Conservation (phyloP, 1,139 yeast genomes). For the Suzukiozyma palmioleophila region DNA sequence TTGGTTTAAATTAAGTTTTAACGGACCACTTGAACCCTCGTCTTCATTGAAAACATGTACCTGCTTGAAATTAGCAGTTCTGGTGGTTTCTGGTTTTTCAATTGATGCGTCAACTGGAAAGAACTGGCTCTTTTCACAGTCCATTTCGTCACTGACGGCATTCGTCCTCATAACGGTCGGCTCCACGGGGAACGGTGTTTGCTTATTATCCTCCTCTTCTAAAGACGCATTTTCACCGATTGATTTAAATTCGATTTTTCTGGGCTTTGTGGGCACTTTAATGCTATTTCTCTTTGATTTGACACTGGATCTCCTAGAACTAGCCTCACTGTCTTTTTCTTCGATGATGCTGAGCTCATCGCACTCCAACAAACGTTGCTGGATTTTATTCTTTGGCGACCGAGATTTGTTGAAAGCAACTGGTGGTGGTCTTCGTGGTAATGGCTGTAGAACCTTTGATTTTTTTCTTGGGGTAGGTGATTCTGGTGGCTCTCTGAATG, state of each 20-base stretch:
- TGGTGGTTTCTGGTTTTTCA: no score
- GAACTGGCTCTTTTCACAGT: not conserved
- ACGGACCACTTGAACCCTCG: not conserved
- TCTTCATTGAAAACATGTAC: no score
- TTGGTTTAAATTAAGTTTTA: not conserved
- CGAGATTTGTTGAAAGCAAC: constrained; percentile 19
- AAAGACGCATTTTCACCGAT: not conserved
- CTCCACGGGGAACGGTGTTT: no score
- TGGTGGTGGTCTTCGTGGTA: constrained; percentile 19
- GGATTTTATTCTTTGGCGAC: constrained; percentile 15
- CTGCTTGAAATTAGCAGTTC: no score
- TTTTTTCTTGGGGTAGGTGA: constrained; percentile 2
- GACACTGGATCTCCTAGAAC: constrained; percentile 29
- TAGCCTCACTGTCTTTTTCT: constrained; percentile 29
- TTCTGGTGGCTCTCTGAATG: not conserved
- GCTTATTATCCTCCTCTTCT: not conserved
- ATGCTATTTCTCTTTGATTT: constrained; percentile 7
- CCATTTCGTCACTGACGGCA: not conserved
- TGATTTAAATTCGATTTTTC: not conserved
- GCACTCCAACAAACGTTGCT: constrained; percentile 14
- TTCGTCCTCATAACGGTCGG: no score
- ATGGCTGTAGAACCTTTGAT: constrained; percentile 8
- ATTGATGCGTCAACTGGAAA: not conserved
- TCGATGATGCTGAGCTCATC: constrained; percentile 44
- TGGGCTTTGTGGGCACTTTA: constrained; percentile 1